A percentile compares a stretch with the other conserved stretches of the same genome.
phyloP scores from a whole-genome alignment of 805 yeast species.

The Citeromyces matritensis region DNA sequence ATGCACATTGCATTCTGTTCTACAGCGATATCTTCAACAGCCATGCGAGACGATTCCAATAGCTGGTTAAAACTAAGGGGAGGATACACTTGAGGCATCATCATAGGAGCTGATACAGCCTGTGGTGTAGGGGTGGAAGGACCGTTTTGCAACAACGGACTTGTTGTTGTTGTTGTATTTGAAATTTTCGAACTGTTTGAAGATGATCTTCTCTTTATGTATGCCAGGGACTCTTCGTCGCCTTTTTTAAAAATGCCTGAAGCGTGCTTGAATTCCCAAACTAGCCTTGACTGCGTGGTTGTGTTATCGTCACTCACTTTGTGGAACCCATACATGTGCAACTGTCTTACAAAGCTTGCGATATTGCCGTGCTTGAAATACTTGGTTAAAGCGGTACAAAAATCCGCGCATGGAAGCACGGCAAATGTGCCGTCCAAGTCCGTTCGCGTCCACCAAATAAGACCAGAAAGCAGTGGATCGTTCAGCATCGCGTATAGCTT shows the following conservation, averaged over 20 bases:
- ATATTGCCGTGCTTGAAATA: slow-evolving; percentile 92
- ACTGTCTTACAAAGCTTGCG: slow-evolving; percentile 83
- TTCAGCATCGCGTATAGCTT: slow-evolving; percentile 49
- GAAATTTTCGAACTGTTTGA: slow-evolving; percentile 10
- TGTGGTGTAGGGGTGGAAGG: too few species aligned
- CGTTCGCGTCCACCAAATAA: slow-evolving; percentile 52
- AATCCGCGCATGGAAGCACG: slow-evolving; percentile 47
- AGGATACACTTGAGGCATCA: too few species aligned
- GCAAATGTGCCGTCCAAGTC: slow-evolving; percentile 41
- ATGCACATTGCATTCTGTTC: too few species aligned
- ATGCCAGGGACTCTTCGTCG: slow-evolving; percentile 25
- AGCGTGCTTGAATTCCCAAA: slow-evolving; percentile 45
- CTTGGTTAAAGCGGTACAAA: slow-evolving; percentile 42
- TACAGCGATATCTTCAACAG: too few species aligned
- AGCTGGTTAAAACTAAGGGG: too few species aligned
- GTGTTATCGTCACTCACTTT: slow-evolving; percentile 39
- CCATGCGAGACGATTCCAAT: too few species aligned
- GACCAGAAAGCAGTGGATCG: slow-evolving; percentile 32
- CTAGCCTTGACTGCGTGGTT: slow-evolving; percentile 10
- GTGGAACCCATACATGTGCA: slow-evolving; percentile 95
- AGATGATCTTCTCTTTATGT: slow-evolving; percentile 32
- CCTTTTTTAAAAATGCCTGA: slow-evolving; percentile 32
- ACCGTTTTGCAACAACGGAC: too few species aligned
- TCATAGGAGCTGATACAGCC: too few species aligned
- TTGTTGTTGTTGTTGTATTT: neutral